Conservation (phyloP, 1,139 yeast genomes). For the Candida sp. region DNA sequence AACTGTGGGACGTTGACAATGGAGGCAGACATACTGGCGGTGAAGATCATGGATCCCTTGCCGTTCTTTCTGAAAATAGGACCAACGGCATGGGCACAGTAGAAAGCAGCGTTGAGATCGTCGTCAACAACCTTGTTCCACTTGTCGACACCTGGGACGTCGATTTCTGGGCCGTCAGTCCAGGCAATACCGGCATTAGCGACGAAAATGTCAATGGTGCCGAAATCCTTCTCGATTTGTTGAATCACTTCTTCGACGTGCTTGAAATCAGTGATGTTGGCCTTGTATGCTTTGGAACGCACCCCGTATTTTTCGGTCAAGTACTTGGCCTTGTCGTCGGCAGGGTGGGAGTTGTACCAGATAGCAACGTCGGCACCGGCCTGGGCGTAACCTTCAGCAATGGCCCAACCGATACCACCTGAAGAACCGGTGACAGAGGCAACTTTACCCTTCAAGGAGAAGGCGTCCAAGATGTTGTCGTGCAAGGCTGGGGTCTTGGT, state of each 20-base stretch:
- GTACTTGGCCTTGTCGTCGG: slow-evolving; percentile 26
- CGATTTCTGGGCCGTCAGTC: slow-evolving; percentile 43
- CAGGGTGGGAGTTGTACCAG: slow-evolving; percentile 42
- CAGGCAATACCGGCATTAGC: slow-evolving; percentile 59
- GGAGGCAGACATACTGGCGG: slow-evolving; percentile 47
- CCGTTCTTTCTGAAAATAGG: slow-evolving; percentile 47
- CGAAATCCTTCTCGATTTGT: slow-evolving; percentile 35
- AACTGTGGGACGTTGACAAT: slow-evolving; percentile 71
- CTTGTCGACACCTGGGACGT: slow-evolving; percentile 42
- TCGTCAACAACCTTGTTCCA: slow-evolving; percentile 55
- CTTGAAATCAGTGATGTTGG: slow-evolving; percentile 46
- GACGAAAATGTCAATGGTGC: slow-evolving; percentile 52
- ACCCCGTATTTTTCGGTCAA: slow-evolving; percentile 31
- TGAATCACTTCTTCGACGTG: slow-evolving; percentile 39
- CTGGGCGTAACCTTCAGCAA: slow-evolving; percentile 49
- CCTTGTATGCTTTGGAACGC: slow-evolving; percentile 35
- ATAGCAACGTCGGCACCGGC: slow-evolving; percentile 51
- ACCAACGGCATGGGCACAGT: slow-evolving; percentile 51
- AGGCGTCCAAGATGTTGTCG: slow-evolving; percentile 39
- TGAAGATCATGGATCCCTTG: slow-evolving; percentile 27
- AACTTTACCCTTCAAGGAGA: slow-evolving; percentile 37
- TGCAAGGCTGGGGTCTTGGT: slow-evolving; percentile 37
- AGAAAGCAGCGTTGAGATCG: slow-evolving; percentile 50
- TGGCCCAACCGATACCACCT: slow-evolving; percentile 49
- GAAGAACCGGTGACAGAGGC: slow-evolving; percentile 51